These are phyloP conservation scores for Cucurbita moschata DNA, from an alignment of 306 rosid genomes.

Conservation along the genomic window DNA sequence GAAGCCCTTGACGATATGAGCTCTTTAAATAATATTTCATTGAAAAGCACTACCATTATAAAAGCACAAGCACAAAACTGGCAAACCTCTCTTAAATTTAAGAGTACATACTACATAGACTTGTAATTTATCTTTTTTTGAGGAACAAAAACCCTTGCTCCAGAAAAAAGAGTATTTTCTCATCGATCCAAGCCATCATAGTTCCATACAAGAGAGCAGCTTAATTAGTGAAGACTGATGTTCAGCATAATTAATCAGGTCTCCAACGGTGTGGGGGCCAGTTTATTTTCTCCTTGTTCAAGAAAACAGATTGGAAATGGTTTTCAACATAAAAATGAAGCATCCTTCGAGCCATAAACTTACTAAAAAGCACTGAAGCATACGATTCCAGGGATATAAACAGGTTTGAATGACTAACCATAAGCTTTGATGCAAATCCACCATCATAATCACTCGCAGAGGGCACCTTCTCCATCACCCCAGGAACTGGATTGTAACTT, in stretches of 20 bases:
- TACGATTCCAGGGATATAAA: not conserved
- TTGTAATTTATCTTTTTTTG: not conserved
- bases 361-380: not conserved
- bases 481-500: constrained; percentile 90
- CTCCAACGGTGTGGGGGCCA: not conserved
- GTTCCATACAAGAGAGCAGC: not conserved
- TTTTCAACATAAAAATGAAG: not conserved
- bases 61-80: not conserved
- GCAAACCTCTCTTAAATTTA: not conserved
- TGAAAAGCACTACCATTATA: not conserved
- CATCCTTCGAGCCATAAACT: not conserved
- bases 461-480: constrained; percentile 84
- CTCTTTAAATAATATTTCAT: not conserved
- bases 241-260: not conserved
- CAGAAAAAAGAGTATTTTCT: not conserved
- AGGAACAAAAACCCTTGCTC: not conserved
- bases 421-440: constrained; percentile 88
- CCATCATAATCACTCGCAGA: constrained; percentile 78
- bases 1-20: too few relatives aligned
- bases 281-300: not conserved
- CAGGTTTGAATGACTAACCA: constrained; percentile 34
- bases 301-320: not conserved
- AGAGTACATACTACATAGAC: not conserved
- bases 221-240: not conserved
- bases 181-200: not conserved